Evolutionary conservation across 306 rosid genomes (phyloP), one percentile per base, ranked within the genome.

Genomic region (Glycine latifolia): DNA sequence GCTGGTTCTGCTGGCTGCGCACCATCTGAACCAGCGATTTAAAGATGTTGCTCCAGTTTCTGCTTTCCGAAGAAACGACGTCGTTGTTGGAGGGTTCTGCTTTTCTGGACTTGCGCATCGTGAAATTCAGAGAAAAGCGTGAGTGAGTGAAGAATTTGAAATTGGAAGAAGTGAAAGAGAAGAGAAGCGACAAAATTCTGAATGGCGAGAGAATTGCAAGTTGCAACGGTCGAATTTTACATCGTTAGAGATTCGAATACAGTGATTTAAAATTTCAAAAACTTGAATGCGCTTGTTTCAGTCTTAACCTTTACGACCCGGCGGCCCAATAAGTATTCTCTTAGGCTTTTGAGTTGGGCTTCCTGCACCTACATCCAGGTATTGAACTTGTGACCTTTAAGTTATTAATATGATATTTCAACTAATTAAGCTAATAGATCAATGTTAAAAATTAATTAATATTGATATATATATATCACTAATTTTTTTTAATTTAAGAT

Each of bases 21-120:
- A 92, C 31, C 87, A 91, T 91, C 43, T 86, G 84, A 47, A 85
- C 88, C 86, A 93, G 7, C 50, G 78, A 80, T n/a, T 82, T 76
- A 83, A 90, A 91, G 13, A 87, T 74, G 61, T 63, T 86, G 7
- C 89, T 83, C 98, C 98, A 95, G 16, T 91, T 95, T 69, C 48
- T 11, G 54, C 84, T 86, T 3, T 82, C 82, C 1, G 62, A 50
- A 20, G 87, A 80, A 48, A 63, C 33, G 53, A 69, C 49, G 55
- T 75, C 47, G 47, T 43, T 26, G 31, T 26, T 43, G 47, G 90
- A 69, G 16, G 81, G 11, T 16, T 81, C 52, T 3, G 79, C 14
- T 5, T 77, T 62, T 31, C 16, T 84, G 2, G 73, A 3, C 55
- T 75, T 53, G 20, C 78, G 88, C 98, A 93, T 95, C 63, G 54